These are phyloP conservation scores for Fagopyrum esculentum DNA, from an alignment of 148 eudicot species.

Conservation along the genomic window DNA sequence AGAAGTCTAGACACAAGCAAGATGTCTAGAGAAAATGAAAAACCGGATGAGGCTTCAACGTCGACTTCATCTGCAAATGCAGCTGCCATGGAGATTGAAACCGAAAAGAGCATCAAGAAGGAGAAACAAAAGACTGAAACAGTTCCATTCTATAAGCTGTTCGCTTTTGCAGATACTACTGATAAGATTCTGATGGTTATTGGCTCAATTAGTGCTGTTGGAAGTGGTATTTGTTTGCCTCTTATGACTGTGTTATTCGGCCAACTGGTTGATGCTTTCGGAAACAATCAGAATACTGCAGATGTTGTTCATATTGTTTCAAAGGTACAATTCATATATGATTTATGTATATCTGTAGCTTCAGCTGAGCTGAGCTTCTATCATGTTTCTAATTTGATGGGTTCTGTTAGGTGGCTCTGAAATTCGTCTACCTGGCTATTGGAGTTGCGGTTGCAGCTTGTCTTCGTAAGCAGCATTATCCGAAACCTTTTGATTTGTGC, in stretches of 20 bases:
- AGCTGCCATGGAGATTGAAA: conserved; percentile 1
- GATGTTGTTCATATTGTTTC: conserved; percentile 14
- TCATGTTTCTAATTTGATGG: neutral
- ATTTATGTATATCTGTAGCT: no score
- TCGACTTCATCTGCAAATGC: neutral
- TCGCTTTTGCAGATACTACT: conserved; percentile 19
- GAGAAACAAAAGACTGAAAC: neutral
- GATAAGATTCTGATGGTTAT: conserved; percentile 19
- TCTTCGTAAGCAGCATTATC: conserved; percentile 29
- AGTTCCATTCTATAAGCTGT: conserved; percentile 24
- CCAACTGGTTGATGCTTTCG: conserved; percentile 20
- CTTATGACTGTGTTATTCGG: conserved; percentile 23
- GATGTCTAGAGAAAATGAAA: neutral
- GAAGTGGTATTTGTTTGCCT: conserved; percentile 22
- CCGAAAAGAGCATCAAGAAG: neutral
- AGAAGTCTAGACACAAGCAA: neutral
- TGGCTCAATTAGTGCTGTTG: conserved; percentile 20
- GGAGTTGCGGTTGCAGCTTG: conserved; percentile 33
- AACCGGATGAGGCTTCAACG: neutral
- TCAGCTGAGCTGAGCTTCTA: neutral
- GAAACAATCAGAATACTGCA: conserved; percentile 16
- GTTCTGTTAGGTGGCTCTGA: conserved; percentile 24
- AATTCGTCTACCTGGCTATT: conserved; percentile 34
- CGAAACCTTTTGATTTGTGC: neutral
- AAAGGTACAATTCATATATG: neutral